These are phyloP conservation scores for Fusarium piperis DNA, from an alignment of 2,329 filamentous ascomycete genomes.

Conservation along the genomic window DNA sequence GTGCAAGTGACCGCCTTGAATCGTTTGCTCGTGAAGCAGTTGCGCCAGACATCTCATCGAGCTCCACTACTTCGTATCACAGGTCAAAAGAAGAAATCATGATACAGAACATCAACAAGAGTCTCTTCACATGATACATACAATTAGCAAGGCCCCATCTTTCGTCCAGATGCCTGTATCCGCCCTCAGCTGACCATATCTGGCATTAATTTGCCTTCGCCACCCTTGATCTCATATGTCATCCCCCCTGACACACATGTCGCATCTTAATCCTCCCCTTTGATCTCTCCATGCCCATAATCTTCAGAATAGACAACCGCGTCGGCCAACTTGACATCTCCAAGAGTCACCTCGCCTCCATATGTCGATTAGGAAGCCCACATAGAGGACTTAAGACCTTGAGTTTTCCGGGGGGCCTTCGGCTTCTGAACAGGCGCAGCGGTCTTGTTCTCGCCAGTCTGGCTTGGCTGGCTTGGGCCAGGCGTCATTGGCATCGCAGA, in stretches of 20 bases:
- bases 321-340: neutral
- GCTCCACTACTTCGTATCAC: neutral
- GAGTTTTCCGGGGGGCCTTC: conserved; percentile 5
- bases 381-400: conserved; percentile 33
- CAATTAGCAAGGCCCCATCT: neutral
- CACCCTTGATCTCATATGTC: neutral
- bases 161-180: neutral
- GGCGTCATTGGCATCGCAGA: neutral
- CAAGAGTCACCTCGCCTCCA: neutral
- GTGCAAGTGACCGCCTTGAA: neutral
- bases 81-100: neutral
- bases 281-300: neutral
- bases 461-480: neutral
- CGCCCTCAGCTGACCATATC: neutral
- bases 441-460: neutral
- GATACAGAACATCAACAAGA: neutral
- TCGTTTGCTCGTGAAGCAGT: neutral
- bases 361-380: conserved; percentile 24
- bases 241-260: neutral
- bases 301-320: neutral
- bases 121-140: conserved; percentile 7
- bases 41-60: neutral
- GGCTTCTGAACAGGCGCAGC: neutral
- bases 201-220: neutral
- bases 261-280: neutral